Base-by-base conservation (phyloP, 2,329 filamentous ascomycete genomes). In the Lachnellula suecica region DNA sequence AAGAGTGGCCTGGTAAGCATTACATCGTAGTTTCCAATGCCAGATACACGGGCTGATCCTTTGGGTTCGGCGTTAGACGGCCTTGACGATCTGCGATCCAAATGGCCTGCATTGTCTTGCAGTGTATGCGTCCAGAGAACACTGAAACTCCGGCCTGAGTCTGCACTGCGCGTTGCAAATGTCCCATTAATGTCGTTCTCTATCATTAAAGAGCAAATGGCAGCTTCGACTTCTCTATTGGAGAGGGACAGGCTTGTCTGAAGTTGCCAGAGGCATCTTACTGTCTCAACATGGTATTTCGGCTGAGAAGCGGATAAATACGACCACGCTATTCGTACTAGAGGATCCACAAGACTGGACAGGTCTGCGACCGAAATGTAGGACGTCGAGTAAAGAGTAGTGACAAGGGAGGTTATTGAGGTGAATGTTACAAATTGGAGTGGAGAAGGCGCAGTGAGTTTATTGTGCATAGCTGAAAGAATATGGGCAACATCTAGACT, bases 271-370 rank as follows among this genome's bases (percentile, higher is more conserved):
- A 99, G 74, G 60, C 85, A 87, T 52, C 89, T 84, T 8, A 95
- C 89, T 17, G 91, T 87, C 72, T 99, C 95, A 27, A 99, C 92
- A 65, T 97, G 94, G 60, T 93, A 95, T 66, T 96, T 96, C 0
- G 92, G 91, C 57, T 87, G 85, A 11, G 85, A 79, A n/a, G 89
- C 86, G 0, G 91, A 89, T 35, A 99, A 72, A 63, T 89, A 91
- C 4, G 74, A 70, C 94, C 94, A 99, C 0, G 93, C 79, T 51
- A 86, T 81, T 2, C 76, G 76, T 15, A 94, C 84, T 20, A 97
- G 73, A 24, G 82, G 78, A 19, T 83, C 77, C 4, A 93, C 81
- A 8, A 96, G 72, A 50, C 74, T 78, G 50, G 77, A 86, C 45
- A 87, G 66, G 22, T 84, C 77, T n/a, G 70, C 63, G 4, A 68